These are phyloP conservation scores for Thalassiosira exigua DNA, from an alignment of 352 stramenopile genomes.

Conservation along the genomic window DNA sequence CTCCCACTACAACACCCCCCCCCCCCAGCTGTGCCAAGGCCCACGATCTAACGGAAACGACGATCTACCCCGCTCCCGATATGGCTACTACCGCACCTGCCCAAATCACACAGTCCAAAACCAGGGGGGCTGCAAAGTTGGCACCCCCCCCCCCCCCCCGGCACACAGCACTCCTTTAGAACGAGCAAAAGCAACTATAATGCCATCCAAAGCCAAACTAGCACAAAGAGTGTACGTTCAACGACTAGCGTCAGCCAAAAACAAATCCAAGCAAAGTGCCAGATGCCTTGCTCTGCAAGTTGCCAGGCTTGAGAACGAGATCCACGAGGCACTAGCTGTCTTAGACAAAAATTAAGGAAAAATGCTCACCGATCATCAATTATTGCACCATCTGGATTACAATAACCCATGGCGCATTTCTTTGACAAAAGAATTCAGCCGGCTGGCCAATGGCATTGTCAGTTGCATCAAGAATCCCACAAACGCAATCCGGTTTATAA, in stretches of 20 bases:
- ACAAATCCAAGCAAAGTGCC: background rate
- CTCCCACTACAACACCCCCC: background rate
- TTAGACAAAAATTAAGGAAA: conserved; percentile 37
- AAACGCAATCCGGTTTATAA: conserved; percentile 61
- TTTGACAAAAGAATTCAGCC: conserved; percentile 47
- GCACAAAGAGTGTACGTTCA: too few relatives aligned
- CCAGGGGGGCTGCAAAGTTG: background rate
- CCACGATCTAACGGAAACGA: background rate
- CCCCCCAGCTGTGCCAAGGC: background rate
- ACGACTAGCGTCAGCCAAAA: too few relatives aligned
- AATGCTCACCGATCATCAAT: conserved; percentile 36
- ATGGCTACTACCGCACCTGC: too few relatives aligned
- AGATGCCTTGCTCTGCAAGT: background rate
- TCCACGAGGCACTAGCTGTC: conserved; percentile 37
- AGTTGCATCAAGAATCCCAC: conserved; percentile 29
- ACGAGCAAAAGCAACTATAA: too few relatives aligned
- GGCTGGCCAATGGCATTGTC: conserved; percentile 37
- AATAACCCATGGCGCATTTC: conserved; percentile 27
- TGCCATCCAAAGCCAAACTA: too few relatives aligned
- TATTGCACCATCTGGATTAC: conserved; percentile 17
- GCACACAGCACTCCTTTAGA: too few relatives aligned
- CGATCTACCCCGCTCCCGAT: too few relatives aligned
- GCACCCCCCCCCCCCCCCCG: background rate
- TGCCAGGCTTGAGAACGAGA: conserved; percentile 7
- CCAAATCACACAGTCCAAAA: background rate